Percentiles rank a stretch among this genome's conserved stretches.
phyloP scores from a whole-genome alignment of 208 protist species.

The Trichomonas gallinae region DNA sequence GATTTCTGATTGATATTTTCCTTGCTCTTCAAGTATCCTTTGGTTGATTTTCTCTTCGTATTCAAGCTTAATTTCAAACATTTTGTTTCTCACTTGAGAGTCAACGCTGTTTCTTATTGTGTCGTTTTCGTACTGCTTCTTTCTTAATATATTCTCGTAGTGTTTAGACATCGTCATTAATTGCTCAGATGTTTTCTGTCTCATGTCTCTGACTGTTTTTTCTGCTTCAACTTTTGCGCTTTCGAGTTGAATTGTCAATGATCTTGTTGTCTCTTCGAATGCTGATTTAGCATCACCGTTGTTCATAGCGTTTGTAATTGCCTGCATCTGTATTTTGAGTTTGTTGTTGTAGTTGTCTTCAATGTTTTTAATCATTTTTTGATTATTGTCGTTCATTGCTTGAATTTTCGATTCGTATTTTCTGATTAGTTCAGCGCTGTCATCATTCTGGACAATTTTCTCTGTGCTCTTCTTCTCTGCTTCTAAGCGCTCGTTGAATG shows the following conservation, averaged over 20 bases:
- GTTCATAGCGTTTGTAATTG: background rate
- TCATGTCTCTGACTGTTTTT: background rate
- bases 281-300: background rate
- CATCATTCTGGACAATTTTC: background rate
- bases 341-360: background rate
- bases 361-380: background rate
- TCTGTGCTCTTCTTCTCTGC: background rate
- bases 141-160: background rate
- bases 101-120: background rate
- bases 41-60: background rate
- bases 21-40: background rate
- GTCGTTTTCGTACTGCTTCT: background rate
- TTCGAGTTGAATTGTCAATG: background rate
- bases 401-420: background rate
- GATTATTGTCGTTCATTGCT: background rate
- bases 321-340: background rate
- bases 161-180: background rate
- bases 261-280: background rate
- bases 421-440: background rate
- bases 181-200: background rate
- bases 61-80: background rate
- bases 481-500: background rate
- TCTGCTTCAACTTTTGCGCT: background rate
- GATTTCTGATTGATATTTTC: background rate
- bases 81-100: background rate